Percentiles rank a stretch among this genome's conserved stretches.
These are phyloP conservation scores for Microstegium vimineum DNA, from an alignment of 176 grass and related monocot genomes.

Conservation along the genomic window DNA sequence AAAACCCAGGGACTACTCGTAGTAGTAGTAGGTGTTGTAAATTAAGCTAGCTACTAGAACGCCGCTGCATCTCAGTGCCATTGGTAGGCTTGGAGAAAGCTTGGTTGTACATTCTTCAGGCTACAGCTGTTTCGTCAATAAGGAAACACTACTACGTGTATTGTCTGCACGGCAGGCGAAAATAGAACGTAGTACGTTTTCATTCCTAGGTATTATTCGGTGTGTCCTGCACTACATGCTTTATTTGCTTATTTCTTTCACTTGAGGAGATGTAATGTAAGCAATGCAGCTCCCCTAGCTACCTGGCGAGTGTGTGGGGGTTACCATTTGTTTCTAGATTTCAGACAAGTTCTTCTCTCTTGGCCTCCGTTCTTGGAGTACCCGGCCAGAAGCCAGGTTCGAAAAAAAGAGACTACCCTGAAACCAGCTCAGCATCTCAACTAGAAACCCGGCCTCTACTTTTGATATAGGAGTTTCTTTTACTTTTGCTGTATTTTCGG, in stretches of 20 bases:
- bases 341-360: background rate
- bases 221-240: background rate
- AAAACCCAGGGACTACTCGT: background rate
- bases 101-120: background rate
- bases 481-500: no score
- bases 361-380: background rate
- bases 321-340: background rate
- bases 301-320: background rate
- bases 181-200: background rate
- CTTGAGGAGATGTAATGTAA: background rate
- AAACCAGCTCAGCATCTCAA: background rate
- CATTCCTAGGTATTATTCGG: background rate
- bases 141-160: background rate
- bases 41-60: background rate
- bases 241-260: background rate
- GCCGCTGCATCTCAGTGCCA: slow-evolving; percentile 3
- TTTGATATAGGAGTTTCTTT: no score
- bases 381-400: background rate
- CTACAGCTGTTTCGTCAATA: background rate
- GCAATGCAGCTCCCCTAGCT: background rate
- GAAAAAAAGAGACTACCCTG: background rate
- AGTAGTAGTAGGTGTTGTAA: background rate
- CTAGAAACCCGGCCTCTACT: no score
- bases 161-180: background rate
- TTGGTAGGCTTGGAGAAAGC: background rate